Conservation (phyloP, 257 asterid species). For the Ehretia macrophylla region DNA sequence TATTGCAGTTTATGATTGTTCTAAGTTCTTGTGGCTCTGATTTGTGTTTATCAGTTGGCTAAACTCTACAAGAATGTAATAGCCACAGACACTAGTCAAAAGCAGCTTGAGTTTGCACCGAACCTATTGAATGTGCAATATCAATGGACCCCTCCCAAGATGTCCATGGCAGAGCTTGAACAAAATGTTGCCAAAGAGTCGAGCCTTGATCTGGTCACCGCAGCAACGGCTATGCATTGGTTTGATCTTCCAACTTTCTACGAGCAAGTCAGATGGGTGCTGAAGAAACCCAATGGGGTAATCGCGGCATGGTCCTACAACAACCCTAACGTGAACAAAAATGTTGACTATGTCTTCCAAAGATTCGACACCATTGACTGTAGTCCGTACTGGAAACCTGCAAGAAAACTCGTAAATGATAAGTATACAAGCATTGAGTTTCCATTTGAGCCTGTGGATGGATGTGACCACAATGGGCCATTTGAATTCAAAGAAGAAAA, state of each 20-base stretch:
- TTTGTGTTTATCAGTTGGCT: slow-evolving; percentile 42
- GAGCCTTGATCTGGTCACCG: slow-evolving; percentile 48
- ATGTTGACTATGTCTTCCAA: slow-evolving; percentile 38
- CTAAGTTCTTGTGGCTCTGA: too few relatives aligned
- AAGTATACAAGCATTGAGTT: slow-evolving; percentile 59
- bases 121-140: slow-evolving; percentile 54
- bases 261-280: slow-evolving; percentile 45
- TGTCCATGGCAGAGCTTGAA: slow-evolving; percentile 50
- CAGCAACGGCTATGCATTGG: slow-evolving; percentile 82
- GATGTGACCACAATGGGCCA: slow-evolving; percentile 57
- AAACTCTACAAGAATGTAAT: slow-evolving; percentile 47
- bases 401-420: slow-evolving; percentile 34
- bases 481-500: slow-evolving; percentile 45
- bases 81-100: slow-evolving; percentile 71
- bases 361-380: slow-evolving; percentile 17
- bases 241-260: slow-evolving; percentile 66
- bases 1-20: too few relatives aligned
- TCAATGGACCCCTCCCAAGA: slow-evolving; percentile 49
- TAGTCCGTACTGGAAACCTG: slow-evolving; percentile 37
- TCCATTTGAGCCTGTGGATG: slow-evolving; percentile 63
- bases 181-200: slow-evolving; percentile 34
- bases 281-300: slow-evolving; percentile 68
- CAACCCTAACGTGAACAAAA: slow-evolving; percentile 33
- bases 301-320: slow-evolving; percentile 83
- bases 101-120: slow-evolving; percentile 56